These are phyloP conservation scores for Beauveria sp. DNA, from an alignment of 2,329 filamentous ascomycete species.

Conservation along the genomic window DNA sequence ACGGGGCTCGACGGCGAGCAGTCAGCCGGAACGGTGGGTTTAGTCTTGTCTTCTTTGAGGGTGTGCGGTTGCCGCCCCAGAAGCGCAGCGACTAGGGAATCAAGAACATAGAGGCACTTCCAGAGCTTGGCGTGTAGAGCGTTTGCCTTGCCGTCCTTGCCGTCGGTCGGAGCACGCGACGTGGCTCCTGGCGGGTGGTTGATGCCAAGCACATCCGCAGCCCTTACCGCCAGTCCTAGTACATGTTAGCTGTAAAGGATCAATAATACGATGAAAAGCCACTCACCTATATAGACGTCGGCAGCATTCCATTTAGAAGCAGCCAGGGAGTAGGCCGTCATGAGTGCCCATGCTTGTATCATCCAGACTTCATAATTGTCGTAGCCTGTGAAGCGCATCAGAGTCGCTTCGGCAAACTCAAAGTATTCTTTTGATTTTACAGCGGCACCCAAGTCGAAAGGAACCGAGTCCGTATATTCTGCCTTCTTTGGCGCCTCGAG, in stretches of 20 bases:
- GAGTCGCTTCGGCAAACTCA: conserved; percentile 47
- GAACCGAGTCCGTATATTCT: background rate
- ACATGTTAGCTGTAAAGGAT: conserved; percentile 11
- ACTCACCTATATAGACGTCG: conserved; percentile 51
- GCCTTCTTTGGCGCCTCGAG: background rate
- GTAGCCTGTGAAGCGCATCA: conserved; percentile 38
- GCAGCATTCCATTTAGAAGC: conserved; percentile 56
- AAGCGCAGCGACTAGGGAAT: background rate
- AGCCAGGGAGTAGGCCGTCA: conserved; percentile 56
- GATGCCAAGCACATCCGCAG: conserved; percentile 40
- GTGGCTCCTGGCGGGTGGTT: background rate
- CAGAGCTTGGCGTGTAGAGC: background rate
- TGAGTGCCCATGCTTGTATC: conserved; percentile 54
- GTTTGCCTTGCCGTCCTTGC: background rate
- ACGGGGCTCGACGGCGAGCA: background rate
- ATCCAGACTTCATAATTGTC: conserved; percentile 60
- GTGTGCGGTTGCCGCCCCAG: background rate
- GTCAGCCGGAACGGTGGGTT: background rate
- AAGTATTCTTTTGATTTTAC: conserved; percentile 58
- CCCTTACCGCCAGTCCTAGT: conserved; percentile 54
- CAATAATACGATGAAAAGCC: background rate
- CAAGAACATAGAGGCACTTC: conserved; percentile 5
- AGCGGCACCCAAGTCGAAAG: conserved; percentile 25
- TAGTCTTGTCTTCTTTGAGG: background rate
- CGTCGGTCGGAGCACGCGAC: background rate